A percentile compares a stretch with the other conserved stretches of the same genome.
Evolutionary conservation across 139 green algal species (phyloP).

Genomic region (Chlamydomonas asymmetrica): DNA sequence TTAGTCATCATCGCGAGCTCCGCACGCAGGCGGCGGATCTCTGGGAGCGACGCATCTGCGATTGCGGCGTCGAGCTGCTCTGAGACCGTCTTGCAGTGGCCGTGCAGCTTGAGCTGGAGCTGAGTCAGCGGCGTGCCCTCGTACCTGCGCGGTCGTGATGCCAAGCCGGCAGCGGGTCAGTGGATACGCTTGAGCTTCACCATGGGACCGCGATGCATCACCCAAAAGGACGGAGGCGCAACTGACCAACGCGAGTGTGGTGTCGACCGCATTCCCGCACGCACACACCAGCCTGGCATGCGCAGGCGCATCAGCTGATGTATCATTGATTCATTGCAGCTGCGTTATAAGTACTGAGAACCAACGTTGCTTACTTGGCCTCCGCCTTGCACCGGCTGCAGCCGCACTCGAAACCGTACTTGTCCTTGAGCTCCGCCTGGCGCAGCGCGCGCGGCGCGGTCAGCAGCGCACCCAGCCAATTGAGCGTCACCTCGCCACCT

Average conservation of each 20-base stretch:
- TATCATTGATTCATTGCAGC: no score
- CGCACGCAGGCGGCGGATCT: slow-evolving; percentile 1
- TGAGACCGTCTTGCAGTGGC: not conserved
- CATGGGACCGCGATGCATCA: no score
- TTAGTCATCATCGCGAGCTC: slow-evolving; percentile 30
- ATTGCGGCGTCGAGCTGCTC: slow-evolving; percentile 14
- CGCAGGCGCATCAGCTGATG: no score
- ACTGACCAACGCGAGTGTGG: no score
- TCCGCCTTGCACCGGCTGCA: slow-evolving; percentile 33
- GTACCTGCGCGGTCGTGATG: not conserved
- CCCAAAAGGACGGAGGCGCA: no score
- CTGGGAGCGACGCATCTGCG: not conserved
- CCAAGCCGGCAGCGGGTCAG: not conserved
- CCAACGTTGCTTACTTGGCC: not conserved
- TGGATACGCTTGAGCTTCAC: no score
- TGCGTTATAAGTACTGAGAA: no score
- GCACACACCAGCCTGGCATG: no score
- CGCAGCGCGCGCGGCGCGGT: slow-evolving; percentile 31
- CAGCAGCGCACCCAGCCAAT: slow-evolving; percentile 43
- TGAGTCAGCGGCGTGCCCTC: not conserved
- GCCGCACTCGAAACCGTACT: slow-evolving; percentile 47
- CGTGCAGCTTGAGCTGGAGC: not conserved
- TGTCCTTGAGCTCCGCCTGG: slow-evolving; percentile 33
- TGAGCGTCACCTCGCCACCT: slow-evolving; percentile 32
- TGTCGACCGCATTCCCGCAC: no score